phyloP scores from a whole-genome alignment of 2,329 filamentous ascomycete genomes.

The Lecanicillium sp. region DNA sequence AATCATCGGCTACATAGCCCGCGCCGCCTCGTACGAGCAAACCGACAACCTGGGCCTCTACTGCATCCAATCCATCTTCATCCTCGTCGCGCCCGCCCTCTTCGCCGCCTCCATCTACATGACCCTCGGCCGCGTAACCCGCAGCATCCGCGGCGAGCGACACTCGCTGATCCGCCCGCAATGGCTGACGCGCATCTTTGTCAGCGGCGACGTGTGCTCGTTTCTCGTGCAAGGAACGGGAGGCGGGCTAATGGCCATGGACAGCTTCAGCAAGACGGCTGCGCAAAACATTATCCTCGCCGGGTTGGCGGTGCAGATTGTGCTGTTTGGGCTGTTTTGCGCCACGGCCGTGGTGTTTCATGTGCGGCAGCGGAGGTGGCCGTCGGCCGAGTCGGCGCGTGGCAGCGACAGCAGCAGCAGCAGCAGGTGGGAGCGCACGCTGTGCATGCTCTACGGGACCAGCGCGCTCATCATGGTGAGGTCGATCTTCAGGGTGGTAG shows the following conservation, averaged over 20 bases:
- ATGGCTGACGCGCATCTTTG: slow-evolving; percentile 47
- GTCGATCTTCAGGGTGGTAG: slow-evolving; percentile 38
- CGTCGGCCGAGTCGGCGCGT: slow-evolving; percentile 10
- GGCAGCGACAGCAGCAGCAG: slow-evolving; percentile 11
- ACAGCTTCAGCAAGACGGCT: slow-evolving; percentile 17
- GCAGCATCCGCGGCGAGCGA: slow-evolving; percentile 25
- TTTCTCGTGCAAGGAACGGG: slow-evolving; percentile 43
- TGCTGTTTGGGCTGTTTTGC: slow-evolving; percentile 50
- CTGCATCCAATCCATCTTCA: slow-evolving; percentile 32
- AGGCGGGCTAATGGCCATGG: slow-evolving; percentile 24
- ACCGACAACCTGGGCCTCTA: slow-evolving; percentile 27
- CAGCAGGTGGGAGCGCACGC: slow-evolving; percentile 25
- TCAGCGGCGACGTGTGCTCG: slow-evolving; percentile 44
- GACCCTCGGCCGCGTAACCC: slow-evolving; percentile 36
- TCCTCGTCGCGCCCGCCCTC: slow-evolving; percentile 39
- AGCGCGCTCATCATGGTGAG: slow-evolving; percentile 33
- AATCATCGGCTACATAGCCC: slow-evolving; percentile 31
- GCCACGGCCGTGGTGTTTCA: slow-evolving; percentile 42
- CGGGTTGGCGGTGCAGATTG: slow-evolving; percentile 49
- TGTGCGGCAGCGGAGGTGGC: slow-evolving; percentile 17
- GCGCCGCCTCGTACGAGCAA: slow-evolving; percentile 19
- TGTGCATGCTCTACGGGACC: slow-evolving; percentile 28
- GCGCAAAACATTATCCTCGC: slow-evolving; percentile 47
- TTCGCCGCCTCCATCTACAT: slow-evolving; percentile 46
- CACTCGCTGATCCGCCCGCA: slow-evolving; percentile 23